Evolutionary conservation across 768 basidiomycete species (phyloP).

Genomic region (Tulasnella calospora): DNA sequence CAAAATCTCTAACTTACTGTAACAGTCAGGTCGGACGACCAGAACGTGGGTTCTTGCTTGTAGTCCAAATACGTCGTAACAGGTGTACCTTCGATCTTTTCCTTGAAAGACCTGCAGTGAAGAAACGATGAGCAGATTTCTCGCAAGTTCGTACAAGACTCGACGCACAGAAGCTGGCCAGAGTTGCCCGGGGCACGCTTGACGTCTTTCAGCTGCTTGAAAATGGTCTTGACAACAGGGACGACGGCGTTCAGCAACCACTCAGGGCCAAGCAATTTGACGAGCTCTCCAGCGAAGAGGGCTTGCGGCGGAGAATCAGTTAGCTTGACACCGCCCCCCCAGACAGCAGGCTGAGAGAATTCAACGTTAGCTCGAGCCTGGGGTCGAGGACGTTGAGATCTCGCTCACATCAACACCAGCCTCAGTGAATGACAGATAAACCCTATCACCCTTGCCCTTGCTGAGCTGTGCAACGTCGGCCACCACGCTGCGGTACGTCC

Average conservation of each 20-base stretch:
- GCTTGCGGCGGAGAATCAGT: slow-evolving; percentile 36
- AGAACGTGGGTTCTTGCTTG: not conserved
- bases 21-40: not conserved
- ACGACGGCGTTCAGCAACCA: slow-evolving; percentile 57
- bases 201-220: slow-evolving; percentile 51
- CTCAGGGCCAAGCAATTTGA: slow-evolving; percentile 50
- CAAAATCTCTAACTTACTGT: not conserved
- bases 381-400: not conserved
- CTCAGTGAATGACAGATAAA: slow-evolving; percentile 59
- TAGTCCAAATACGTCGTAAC: not conserved
- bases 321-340: not conserved
- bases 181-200: slow-evolving; percentile 64
- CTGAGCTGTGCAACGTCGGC: slow-evolving; percentile 39
- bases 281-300: slow-evolving; percentile 39
- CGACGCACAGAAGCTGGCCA: slow-evolving; percentile 45
- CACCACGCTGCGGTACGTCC: slow-evolving; percentile 51
- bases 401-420: slow-evolving; percentile 56
- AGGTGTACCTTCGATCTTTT: not conserved
- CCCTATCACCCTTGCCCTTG: slow-evolving; percentile 45
- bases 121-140: not conserved
- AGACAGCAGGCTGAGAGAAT: slow-evolving; percentile 8
- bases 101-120: not conserved
- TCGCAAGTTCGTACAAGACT: not conserved
- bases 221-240: slow-evolving; percentile 61
- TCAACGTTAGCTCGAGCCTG: not conserved